Evolutionary conservation across 495 filamentous ascomycete genomes (phyloP).

Genomic region (Aspergillus campestris): DNA sequence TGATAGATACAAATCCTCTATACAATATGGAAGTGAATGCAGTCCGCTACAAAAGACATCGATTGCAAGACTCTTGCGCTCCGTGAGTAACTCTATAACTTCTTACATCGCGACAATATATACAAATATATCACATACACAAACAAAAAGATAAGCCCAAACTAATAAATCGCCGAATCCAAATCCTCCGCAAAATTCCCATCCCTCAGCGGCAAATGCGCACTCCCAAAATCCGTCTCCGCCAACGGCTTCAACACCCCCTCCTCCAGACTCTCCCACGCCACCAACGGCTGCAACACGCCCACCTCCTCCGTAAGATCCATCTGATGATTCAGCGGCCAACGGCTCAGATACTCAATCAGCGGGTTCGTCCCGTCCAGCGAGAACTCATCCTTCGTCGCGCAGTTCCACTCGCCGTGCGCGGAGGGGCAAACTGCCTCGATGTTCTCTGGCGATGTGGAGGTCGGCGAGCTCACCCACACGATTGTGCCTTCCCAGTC

Average conservation of each 20-base stretch:
- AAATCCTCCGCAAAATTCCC: constrained; percentile 31
- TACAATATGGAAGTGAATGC: too few species aligned
- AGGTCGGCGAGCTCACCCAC: constrained; percentile 29
- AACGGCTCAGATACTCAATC: constrained; percentile 41
- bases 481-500: constrained; percentile 47
- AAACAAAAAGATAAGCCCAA: neutral
- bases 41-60: too few species aligned
- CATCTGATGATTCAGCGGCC: constrained; percentile 42
- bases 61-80: too few species aligned
- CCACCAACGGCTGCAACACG: constrained; percentile 44
- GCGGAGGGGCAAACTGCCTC: constrained; percentile 43
- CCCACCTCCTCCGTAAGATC: constrained; percentile 37
- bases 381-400: constrained; percentile 24
- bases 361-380: constrained; percentile 29
- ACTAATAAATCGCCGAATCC: constrained; percentile 25
- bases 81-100: too few species aligned
- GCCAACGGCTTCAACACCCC: constrained; percentile 29
- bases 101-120: too few species aligned
- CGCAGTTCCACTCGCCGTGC: constrained; percentile 44
- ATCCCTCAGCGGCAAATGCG: constrained; percentile 40
- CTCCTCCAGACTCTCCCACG: constrained; percentile 42
- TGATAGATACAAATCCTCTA: neutral
- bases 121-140: neutral
- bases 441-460: constrained; percentile 33
- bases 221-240: constrained; percentile 35